Percentiles rank a stretch among this genome's conserved stretches.
Conservation (phyloP, 225 moss, liverwort and hornwort species). For the Pleurozium schreberi region DNA sequence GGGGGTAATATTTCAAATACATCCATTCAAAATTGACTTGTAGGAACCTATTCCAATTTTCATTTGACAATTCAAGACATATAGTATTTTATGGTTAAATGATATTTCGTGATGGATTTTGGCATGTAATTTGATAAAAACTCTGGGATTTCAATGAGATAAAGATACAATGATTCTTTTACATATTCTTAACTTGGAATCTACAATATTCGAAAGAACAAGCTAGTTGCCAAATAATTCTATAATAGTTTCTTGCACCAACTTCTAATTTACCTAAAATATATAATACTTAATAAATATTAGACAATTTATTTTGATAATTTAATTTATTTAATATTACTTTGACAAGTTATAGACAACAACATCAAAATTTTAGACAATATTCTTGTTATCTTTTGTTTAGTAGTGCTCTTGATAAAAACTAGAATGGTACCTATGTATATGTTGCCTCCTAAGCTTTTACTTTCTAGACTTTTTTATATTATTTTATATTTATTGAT, state of each 20-base stretch:
- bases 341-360: not conserved
- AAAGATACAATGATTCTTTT: not conserved
- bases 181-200: no score
- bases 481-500: no score
- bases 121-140: not conserved
- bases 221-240: not conserved
- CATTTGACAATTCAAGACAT: not conserved
- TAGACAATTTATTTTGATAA: no score
- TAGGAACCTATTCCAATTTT: not conserved
- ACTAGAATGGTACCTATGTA: not conserved
- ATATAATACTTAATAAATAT: no score
- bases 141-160: not conserved
- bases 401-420: rapidly evolving
- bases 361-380: no score
- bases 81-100: no score
- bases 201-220: not conserved
- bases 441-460: no score
- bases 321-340: no score
- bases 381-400: not conserved
- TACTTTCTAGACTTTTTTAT: rapidly evolving
- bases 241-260: not conserved
- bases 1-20: not conserved
- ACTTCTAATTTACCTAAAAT: not conserved
- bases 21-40: not conserved
- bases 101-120: not conserved